Evolutionary conservation across 306 rosid genomes (phyloP).

Genomic region (Albizia julibrissin): DNA sequence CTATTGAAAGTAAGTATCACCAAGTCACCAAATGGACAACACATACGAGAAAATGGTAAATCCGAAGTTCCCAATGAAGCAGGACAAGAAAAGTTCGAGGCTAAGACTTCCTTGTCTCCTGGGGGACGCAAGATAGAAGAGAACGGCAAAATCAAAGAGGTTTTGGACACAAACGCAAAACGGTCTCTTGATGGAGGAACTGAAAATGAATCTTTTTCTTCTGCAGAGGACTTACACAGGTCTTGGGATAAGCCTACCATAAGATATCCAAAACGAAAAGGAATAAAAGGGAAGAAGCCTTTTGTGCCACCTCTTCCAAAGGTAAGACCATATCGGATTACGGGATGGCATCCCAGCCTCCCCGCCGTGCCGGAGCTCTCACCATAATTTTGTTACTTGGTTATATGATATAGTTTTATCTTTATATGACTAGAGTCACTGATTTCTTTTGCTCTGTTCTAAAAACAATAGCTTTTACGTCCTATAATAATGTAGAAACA

Average conservation of each 20-base stretch:
- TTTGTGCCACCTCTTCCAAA: conserved; percentile 66
- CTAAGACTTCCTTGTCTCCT: background rate
- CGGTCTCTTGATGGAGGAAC: conserved; percentile 20
- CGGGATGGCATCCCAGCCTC: conserved; percentile 82
- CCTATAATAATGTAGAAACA: conserved; percentile 29
- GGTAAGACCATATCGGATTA: conserved; percentile 38
- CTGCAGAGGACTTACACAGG: conserved; percentile 48
- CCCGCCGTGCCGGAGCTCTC: conserved; percentile 72
- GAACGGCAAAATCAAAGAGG: conserved; percentile 33
- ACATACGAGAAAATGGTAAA: conserved; percentile 22
- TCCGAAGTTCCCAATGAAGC: conserved; percentile 10
- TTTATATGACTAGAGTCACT: conserved; percentile 12
- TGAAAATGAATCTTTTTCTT: conserved; percentile 37
- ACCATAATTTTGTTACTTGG: conserved; percentile 49
- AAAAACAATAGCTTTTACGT: background rate
- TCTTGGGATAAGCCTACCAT: conserved; percentile 33
- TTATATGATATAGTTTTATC: conserved; percentile 7
- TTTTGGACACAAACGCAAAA: conserved; percentile 18
- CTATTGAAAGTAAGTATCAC: conserved; percentile 15
- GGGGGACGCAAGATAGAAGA: conserved; percentile 2
- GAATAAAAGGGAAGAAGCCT: conserved; percentile 55
- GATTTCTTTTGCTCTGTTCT: conserved; percentile 1
- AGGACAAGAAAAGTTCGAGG: background rate
- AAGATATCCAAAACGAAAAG: conserved; percentile 41
- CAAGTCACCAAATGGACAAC: conserved; percentile 36